phyloP scores from a whole-genome alignment of 2,329 filamentous ascomycete genomes.

The Sclerotinia trifoliorum region DNA sequence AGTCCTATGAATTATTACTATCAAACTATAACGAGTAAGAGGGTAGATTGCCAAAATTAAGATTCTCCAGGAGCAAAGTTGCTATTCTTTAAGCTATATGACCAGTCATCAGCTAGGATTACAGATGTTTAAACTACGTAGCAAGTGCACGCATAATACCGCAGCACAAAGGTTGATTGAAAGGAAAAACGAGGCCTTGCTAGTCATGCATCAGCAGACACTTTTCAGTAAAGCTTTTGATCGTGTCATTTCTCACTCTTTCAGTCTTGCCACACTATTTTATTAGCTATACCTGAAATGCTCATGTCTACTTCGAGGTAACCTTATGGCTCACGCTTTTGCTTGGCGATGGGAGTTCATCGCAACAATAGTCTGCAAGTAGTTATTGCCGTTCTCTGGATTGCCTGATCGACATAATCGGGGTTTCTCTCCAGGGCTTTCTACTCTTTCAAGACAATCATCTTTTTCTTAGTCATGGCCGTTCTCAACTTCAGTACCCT shows the following conservation, averaged over 20 bases:
- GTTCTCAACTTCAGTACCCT: too few relatives aligned
- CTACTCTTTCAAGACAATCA: neutral
- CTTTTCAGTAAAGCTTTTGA: too few relatives aligned
- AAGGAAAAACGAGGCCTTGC: neutral
- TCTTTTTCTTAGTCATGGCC: too few relatives aligned
- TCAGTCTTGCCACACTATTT: neutral
- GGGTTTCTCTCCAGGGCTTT: neutral
- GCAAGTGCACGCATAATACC: neutral
- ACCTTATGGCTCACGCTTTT: neutral
- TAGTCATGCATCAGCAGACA: neutral
- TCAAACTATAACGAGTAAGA: neutral
- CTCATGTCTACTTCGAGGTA: too few relatives aligned
- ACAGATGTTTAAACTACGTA: accelerated
- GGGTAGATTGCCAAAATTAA: too few relatives aligned
- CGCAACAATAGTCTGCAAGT: neutral
- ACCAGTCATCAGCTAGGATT: too few relatives aligned
- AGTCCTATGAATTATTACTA: neutral
- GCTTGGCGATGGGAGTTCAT: neutral
- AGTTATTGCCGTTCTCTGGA: neutral
- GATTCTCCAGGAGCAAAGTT: neutral
- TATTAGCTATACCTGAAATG: too few relatives aligned
- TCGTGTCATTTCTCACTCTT: neutral
- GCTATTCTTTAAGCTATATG: neutral
- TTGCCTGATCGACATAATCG: neutral
- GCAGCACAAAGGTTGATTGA: neutral